Percentiles rank a stretch among this genome's conserved stretches.
These are phyloP conservation scores for Pleurozium schreberi DNA, from an alignment of 225 moss, liverwort and hornwort genomes.

Conservation along the genomic window DNA sequence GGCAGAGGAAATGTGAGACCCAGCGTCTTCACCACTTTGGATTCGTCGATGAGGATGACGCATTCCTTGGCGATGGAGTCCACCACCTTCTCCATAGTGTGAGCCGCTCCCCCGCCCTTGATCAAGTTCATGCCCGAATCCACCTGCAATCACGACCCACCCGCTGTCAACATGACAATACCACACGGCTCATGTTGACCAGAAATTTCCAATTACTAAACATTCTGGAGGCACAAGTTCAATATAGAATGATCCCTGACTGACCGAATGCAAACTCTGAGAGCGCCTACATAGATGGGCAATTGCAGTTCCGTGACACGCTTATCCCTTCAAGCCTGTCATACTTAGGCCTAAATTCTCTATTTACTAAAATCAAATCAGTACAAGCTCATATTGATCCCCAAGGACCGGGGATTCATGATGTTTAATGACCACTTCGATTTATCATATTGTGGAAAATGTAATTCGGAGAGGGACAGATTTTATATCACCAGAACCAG, in stretches of 20 bases:
- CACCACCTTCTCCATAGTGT: slow-evolving; percentile 98
- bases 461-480: neutral
- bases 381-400: neutral
- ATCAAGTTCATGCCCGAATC: slow-evolving; percentile 88
- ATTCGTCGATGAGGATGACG: slow-evolving; percentile 84
- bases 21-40: slow-evolving; percentile 82
- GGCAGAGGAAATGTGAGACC: slow-evolving; percentile 80
- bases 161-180: neutral
- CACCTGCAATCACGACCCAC: slow-evolving; percentile 27
- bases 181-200: neutral
- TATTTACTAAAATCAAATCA: neutral
- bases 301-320: neutral
- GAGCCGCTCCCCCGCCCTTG: slow-evolving; percentile 95
- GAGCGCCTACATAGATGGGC: neutral
- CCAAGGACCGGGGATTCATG: neutral
- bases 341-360: neutral
- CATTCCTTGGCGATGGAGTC: slow-evolving; percentile 79
- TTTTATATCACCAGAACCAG: neutral
- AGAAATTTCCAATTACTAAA: neutral
- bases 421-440: neutral
- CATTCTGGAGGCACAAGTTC: neutral
- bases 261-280: neutral
- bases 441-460: neutral
- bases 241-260: neutral
- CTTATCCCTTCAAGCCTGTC: neutral